These are phyloP conservation scores for Priceomyces carsonii DNA, from an alignment of 805 yeast genomes.

Conservation along the genomic window DNA sequence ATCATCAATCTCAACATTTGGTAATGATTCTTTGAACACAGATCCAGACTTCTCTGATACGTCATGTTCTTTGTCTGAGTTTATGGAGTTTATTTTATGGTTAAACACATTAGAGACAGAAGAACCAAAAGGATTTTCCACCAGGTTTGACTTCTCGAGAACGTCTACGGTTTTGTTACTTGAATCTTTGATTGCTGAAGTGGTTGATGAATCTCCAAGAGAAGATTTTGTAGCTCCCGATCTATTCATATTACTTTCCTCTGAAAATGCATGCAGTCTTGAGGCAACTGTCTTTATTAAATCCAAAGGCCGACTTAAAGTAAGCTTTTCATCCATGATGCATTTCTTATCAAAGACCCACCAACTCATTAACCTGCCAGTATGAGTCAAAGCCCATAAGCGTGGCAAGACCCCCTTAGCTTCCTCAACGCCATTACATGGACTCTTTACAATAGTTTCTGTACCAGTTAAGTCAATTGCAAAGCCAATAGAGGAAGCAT, in stretches of 20 bases:
- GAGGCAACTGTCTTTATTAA: neutral
- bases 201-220: neutral
- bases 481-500: slow-evolving; percentile 71
- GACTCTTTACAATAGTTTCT: slow-evolving; percentile 44
- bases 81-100: too few relatives aligned
- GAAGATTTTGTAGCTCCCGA: neutral
- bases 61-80: slow-evolving; percentile 7
- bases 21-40: too few relatives aligned
- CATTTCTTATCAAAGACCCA: slow-evolving; percentile 59
- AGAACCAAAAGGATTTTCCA: slow-evolving; percentile 17
- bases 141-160: slow-evolving; percentile 1
- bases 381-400: slow-evolving; percentile 59
- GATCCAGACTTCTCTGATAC: too few relatives aligned
- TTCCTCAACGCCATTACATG: slow-evolving; percentile 58
- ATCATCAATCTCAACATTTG: too few relatives aligned
- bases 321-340: slow-evolving; percentile 36
- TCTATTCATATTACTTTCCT: too few relatives aligned
- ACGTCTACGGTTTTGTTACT: neutral
- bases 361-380: slow-evolving; percentile 66
- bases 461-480: slow-evolving; percentile 57
- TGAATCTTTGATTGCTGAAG: too few relatives aligned
- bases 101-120: slow-evolving; percentile 13
- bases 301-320: slow-evolving; percentile 14
- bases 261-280: neutral
- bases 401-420: slow-evolving; percentile 63